These are phyloP conservation scores for Cordia subcordata DNA, from an alignment of 257 asterid genomes.

Conservation along the genomic window DNA sequence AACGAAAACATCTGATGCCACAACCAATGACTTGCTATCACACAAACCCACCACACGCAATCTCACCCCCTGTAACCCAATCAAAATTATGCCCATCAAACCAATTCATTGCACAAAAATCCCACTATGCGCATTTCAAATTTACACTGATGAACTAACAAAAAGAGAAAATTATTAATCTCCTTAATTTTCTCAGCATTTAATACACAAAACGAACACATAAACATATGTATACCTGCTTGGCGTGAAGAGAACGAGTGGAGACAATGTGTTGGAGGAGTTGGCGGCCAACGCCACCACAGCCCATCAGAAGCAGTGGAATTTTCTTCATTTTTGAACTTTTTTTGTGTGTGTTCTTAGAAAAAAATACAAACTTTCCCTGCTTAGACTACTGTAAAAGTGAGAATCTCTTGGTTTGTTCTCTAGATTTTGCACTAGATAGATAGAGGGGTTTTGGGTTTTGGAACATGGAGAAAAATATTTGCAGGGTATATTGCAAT, in stretches of 20 bases:
- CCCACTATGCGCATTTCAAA: background rate
- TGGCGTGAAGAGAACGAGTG: conserved; percentile 67
- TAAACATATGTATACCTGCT: conserved; percentile 33
- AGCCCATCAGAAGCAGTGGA: conserved; percentile 70
- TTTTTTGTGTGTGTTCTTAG: background rate
- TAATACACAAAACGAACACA: background rate
- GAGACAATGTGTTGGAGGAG: conserved; percentile 79
- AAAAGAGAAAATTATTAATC: background rate
- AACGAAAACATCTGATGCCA: conserved; percentile 41
- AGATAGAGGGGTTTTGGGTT: too few relatives aligned
- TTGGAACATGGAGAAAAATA: too few relatives aligned
- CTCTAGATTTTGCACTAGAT: too few relatives aligned
- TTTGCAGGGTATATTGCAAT: too few relatives aligned
- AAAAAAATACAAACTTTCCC: too few relatives aligned
- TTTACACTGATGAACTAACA: background rate
- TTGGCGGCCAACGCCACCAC: conserved; percentile 95
- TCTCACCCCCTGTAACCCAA: conserved; percentile 50
- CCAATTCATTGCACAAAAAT: background rate
- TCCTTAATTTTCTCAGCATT: too few relatives aligned
- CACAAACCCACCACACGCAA: conserved; percentile 80
- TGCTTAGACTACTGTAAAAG: too few relatives aligned
- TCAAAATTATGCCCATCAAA: conserved; percentile 9
- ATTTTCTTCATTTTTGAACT: conserved; percentile 38
- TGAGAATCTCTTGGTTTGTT: too few relatives aligned
- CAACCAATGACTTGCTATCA: conserved; percentile 70